Evolutionary conservation across 257 asterid species (phyloP).

Genomic region (Datura wrightii): DNA sequence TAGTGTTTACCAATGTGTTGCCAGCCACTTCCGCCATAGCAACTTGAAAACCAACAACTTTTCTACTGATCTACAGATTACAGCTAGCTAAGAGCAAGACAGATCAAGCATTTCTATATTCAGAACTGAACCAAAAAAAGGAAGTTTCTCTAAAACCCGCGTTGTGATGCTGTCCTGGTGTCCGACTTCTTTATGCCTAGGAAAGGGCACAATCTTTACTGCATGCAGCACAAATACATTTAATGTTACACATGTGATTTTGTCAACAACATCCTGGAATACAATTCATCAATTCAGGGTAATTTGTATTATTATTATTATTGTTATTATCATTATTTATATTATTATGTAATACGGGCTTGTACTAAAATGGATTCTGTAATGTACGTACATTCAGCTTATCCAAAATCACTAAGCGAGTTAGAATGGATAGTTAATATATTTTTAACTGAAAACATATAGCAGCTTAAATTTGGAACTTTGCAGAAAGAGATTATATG

Average conservation of each 20-base stretch:
- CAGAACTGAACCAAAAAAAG: neutral
- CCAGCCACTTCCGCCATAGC: slow-evolving; percentile 23
- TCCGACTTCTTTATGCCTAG: neutral
- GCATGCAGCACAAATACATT: neutral
- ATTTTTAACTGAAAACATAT: neutral
- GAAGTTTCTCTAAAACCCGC: neutral
- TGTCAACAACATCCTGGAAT: neutral
- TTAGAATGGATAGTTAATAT: neutral
- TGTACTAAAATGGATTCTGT: neutral
- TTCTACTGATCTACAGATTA: neutral
- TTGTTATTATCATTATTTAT: neutral
- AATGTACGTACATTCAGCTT: slow-evolving; percentile 1
- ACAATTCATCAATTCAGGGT: neutral
- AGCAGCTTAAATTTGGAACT: neutral
- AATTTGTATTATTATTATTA: neutral
- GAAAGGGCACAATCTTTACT: slow-evolving; percentile 18
- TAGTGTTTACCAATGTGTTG: neutral
- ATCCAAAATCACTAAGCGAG: neutral
- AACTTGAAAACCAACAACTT: slow-evolving; percentile 17
- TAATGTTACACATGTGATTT: neutral
- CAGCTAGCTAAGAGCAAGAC: neutral
- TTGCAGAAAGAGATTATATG: neutral
- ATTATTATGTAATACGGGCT: neutral
- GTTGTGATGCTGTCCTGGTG: neutral
- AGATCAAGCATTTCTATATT: slow-evolving; percentile 20